These are phyloP conservation scores for Lactarius psammicola DNA, from an alignment of 768 basidiomycete species.

Conservation along the genomic window DNA sequence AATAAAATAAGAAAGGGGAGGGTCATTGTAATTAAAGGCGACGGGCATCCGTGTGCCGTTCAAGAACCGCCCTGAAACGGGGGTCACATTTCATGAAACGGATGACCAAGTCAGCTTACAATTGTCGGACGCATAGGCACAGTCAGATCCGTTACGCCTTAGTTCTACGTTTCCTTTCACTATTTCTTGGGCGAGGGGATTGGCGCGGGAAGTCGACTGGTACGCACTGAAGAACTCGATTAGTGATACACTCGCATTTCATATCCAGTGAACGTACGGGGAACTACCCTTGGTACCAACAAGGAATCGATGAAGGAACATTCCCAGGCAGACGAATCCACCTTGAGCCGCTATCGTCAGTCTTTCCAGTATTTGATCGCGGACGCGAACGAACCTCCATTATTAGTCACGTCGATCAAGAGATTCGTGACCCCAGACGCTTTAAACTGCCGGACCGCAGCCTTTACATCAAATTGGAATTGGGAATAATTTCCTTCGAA, in stretches of 20 bases:
- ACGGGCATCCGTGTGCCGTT: constrained; percentile 35
- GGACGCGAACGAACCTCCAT: constrained; percentile 46
- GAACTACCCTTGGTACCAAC: constrained; percentile 50
- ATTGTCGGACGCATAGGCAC: constrained; percentile 52
- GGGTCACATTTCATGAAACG: neutral
- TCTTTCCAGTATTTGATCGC: neutral
- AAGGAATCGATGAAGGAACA: constrained; percentile 59
- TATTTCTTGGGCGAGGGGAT: constrained; percentile 58
- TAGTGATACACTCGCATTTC: neutral
- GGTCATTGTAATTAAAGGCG: constrained; percentile 35
- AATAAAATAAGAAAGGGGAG: constrained; percentile 32
- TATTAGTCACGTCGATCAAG: constrained; percentile 60
- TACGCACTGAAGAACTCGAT: constrained; percentile 46
- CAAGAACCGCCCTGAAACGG: constrained; percentile 33
- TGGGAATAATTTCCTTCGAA: constrained; percentile 50
- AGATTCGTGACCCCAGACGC: constrained; percentile 48
- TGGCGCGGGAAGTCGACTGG: constrained; percentile 52
- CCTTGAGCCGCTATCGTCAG: constrained; percentile 34
- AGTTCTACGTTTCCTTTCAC: constrained; percentile 50
- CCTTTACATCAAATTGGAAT: constrained; percentile 52
- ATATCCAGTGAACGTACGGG: constrained; percentile 41
- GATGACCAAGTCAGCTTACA: constrained; percentile 38
- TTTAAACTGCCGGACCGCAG: constrained; percentile 48
- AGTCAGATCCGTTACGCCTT: constrained; percentile 37
- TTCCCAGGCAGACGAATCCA: constrained; percentile 61